Conservation (phyloP, 1,284 basidiomycete genomes). For the Trametes hirsuta region DNA sequence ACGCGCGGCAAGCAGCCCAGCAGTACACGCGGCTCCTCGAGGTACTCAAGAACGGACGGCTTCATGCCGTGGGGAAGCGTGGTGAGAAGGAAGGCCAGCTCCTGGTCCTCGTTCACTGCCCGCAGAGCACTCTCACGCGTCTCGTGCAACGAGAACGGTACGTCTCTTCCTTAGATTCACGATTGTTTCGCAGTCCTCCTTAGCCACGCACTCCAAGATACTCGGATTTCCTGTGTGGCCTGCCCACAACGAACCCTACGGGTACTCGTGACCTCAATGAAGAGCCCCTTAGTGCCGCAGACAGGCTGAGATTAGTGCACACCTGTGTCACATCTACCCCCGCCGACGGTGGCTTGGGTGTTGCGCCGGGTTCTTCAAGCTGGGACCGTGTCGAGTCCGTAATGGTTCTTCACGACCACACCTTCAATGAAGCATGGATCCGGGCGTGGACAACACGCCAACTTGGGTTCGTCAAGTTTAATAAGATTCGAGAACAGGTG, state of each 20-base stretch:
- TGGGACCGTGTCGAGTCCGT: constrained; percentile 84
- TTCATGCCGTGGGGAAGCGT: constrained; percentile 72
- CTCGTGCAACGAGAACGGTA: constrained; percentile 80
- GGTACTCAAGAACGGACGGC: constrained; percentile 60
- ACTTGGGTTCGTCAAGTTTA: constrained; percentile 61
- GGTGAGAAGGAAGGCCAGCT: constrained; percentile 79
- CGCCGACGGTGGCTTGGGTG: constrained; percentile 78
- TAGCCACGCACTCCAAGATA: constrained; percentile 41
- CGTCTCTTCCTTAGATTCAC: constrained; percentile 30
- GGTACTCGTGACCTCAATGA: constrained; percentile 44
- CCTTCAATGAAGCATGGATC: constrained; percentile 79
- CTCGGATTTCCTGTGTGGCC: constrained; percentile 65
- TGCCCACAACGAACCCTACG: constrained; percentile 56
- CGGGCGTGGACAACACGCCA: constrained; percentile 64
- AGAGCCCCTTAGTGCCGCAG: constrained; percentile 62
- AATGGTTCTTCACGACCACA: constrained; percentile 81
- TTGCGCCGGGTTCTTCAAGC: constrained; percentile 67
- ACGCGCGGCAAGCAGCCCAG: constrained; percentile 62
- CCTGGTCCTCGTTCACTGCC: constrained; percentile 80
- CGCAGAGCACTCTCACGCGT: constrained; percentile 59
- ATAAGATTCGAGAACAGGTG: constrained; percentile 64
- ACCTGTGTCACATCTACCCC: constrained; percentile 72
- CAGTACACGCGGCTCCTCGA: constrained; percentile 72
- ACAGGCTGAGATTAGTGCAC: constrained; percentile 81
- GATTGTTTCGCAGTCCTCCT: background rate